Base-by-base conservation (phyloP, 805 yeast species). In the Scheffersomyces stipitis region DNA sequence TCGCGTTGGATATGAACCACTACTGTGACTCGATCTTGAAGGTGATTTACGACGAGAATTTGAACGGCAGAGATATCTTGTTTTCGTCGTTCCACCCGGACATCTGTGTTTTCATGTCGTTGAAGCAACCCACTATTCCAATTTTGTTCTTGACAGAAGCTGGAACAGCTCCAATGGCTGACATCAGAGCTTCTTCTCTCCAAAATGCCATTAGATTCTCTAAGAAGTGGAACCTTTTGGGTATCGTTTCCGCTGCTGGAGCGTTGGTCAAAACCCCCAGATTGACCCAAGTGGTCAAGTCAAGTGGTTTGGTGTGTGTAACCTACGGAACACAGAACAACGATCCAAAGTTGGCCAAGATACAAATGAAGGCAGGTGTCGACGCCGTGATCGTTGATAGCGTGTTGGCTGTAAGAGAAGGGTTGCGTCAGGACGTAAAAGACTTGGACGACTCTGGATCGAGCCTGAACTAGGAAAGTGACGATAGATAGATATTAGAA, bases 331-430 rank as follows among this genome's bases (percentile, higher is more conserved):
- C 76, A 1, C 73, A 76, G 56, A 91, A 91, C 59, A 91, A 91
- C 52, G 80, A 79, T 24, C 96, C 97, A 0, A 88, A 78, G 39
- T 80, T 81, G 43, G 89, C 95, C 18, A 81, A 80, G 48, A 67
- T 85, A 39, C 96, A 91, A 61, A 83, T 91, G 83, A 80, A 79
- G 45, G 90, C 95, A 3, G 98, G 98, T 6, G 96, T 91, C 9
- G 98, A 91, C 69, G 99, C 99, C 0, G 97, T 91, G n/a, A 91
- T 91, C 63, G 97, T 87, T 3, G 98, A 91, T 62, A 82, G 87
- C 37, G 98, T 91, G 2, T 70, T 90, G 52, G 96, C 96, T 0
- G 95, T 90, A n/a, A 73, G 96, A 55, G 83, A 83, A 50, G 96
- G 86, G 5, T 70, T 90, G 43, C 76, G 73, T 40, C 51, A 48